Base-by-base conservation (phyloP, 805 yeast species). In the Saccharomycopsis javanensis region DNA sequence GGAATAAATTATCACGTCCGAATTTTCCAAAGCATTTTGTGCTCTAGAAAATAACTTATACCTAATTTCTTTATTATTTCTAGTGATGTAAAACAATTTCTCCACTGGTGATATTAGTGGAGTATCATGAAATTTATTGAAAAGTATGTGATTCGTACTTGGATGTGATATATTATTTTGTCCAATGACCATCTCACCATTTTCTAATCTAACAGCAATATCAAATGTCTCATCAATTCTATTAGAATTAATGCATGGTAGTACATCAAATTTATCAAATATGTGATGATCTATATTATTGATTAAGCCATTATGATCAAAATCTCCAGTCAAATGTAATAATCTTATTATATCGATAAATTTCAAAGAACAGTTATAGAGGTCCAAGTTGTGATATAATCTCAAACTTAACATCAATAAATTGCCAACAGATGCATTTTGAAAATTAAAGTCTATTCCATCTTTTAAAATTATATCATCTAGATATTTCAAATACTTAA, bases 151-250 rank as follows among this genome's bases (percentile, higher is more conserved):
- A 18, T 63, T 56, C 4, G 69, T 71, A 7, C 70, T 31, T 0
- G 98, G 98, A 69, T 91, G 98, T 1, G 96, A 88, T 10, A 91
- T 91, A 66, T 90, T 96, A 2, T 92, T 85, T 68, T 91, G 98
- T 11, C 98, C 98, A 0, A 91, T 85, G 35, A 91, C 83, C 1
- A 85, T 74, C 3, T 78, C 73, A 2, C 95, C 96, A 68, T 88
- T 79, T 34, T 72, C 71, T 50, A 91, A 72, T 30, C 78, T 63
- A 0, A 96, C 97, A 53, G 92, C 83, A 28, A 91, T 89, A 65
- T 90, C 96, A 62, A 88, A 88, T 15, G 91, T 82, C 71, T 86
- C 30, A 25, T 55, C 57, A n/a, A 42, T 23, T 20, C 8, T 25
- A 13, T 46, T 27, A 5, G 55, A 31, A 28, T 55, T 57, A 6